Percentiles rank a stretch among this genome's conserved stretches.
These are phyloP conservation scores for Neurospora sp. DNA, from an alignment of 495 filamentous ascomycete species.

Conservation along the genomic window DNA sequence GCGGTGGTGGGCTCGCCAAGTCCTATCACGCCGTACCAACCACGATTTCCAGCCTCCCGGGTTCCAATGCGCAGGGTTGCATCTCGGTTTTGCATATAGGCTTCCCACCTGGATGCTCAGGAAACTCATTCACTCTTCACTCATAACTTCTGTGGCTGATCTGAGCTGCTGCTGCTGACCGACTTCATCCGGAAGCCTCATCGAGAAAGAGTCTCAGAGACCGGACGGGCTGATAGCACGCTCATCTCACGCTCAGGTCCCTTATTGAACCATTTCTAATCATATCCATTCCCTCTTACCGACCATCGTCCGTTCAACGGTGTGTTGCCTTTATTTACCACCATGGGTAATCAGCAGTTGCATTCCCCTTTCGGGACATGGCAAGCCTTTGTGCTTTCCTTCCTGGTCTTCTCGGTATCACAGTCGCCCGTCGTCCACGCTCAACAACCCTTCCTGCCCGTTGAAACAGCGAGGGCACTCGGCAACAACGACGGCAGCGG, in stretches of 20 bases:
- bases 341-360: background rate
- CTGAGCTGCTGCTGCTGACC: background rate
- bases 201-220: background rate
- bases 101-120: background rate
- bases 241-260: background rate
- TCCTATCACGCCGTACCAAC: background rate
- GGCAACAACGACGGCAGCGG: background rate
- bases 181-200: background rate
- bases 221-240: background rate
- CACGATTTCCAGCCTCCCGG: background rate
- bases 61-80: background rate
- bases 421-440: constrained; percentile 4
- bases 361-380: background rate
- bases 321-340: background rate
- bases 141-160: background rate
- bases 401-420: constrained; percentile 2
- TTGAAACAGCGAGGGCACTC: constrained; percentile 13
- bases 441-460: constrained; percentile 21
- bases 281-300: background rate
- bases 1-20: background rate
- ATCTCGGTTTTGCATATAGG: background rate
- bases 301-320: background rate
- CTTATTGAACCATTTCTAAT: background rate
- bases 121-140: background rate
- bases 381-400: background rate